A percentile compares a stretch with the other conserved stretches of the same genome.
These are phyloP conservation scores for Cymbidium sinense DNA, from an alignment of 106 monocot genomes.

Conservation along the genomic window DNA sequence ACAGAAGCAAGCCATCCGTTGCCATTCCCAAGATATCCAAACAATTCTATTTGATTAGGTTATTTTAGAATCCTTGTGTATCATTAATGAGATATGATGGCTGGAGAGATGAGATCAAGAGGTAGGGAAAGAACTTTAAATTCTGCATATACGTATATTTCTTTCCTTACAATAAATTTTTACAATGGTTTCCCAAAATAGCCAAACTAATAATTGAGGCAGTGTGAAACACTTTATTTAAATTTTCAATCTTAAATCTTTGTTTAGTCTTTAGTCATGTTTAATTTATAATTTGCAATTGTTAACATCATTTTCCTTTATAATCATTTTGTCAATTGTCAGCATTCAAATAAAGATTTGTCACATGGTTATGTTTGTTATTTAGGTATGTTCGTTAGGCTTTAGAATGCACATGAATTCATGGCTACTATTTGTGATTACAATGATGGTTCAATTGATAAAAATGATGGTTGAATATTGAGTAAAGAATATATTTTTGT, in stretches of 20 bases:
- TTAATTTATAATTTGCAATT: not conserved
- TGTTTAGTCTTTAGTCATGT: not conserved
- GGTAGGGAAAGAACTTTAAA: not conserved
- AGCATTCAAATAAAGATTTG: not conserved
- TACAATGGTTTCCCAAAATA: not conserved
- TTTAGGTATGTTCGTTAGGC: not conserved
- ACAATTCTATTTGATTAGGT: not conserved
- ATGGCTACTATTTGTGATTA: too few relatives aligned
- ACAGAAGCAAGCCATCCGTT: not conserved
- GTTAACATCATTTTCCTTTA: not conserved
- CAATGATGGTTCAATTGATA: too few relatives aligned
- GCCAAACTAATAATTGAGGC: not conserved
- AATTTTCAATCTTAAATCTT: not conserved
- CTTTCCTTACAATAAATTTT: not conserved
- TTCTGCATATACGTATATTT: not conserved
- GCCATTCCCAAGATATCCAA: not conserved
- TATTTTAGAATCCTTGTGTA: not conserved
- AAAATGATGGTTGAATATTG: too few relatives aligned
- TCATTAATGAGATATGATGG: not conserved
- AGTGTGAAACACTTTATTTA: not conserved
- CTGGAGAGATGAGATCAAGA: not conserved
- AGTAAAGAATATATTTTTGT: too few relatives aligned
- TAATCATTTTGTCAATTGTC: not conserved
- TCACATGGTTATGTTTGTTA: too few relatives aligned
- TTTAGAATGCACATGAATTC: too few relatives aligned